Percentiles rank a stretch among this genome's conserved stretches.
Conservation (phyloP, 2,329 filamentous ascomycete genomes). For the Stenocarpella maydis region DNA sequence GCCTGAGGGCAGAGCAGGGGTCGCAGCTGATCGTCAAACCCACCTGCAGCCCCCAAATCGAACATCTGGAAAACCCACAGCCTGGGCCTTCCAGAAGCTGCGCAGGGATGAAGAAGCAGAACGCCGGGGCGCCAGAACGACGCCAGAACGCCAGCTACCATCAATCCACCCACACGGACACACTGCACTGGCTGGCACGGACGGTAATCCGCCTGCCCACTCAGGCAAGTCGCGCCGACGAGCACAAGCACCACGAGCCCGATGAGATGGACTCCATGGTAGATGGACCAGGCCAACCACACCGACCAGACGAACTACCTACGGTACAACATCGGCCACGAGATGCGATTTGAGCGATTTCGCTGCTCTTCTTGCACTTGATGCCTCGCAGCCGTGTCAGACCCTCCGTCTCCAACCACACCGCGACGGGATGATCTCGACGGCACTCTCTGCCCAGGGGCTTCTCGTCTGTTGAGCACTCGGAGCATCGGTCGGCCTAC, state of each 20-base stretch:
- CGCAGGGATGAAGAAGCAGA: conserved; percentile 17
- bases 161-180: background rate
- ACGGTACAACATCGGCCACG: background rate
- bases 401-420: conserved; percentile 5
- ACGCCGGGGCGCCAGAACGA: conserved; percentile 1
- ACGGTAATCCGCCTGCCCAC: background rate
- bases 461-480: conserved; percentile 5
- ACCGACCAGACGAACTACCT: conserved; percentile 12
- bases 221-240: background rate
- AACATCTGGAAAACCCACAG: conserved; percentile 16
- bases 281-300: background rate
- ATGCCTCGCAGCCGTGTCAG: conserved; percentile 25
- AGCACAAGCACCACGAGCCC: background rate
- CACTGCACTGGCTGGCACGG: background rate
- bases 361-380: conserved; percentile 16
- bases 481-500: background rate
- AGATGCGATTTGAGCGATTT: conserved; percentile 26
- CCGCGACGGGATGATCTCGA: conserved; percentile 23
- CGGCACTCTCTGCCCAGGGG: background rate
- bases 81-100: conserved; percentile 12
- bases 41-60: conserved; percentile 2
- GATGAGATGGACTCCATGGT: background rate
- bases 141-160: conserved; percentile 10
- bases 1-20: conserved; percentile 8
- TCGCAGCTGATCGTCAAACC: conserved; percentile 23